Evolutionary conservation across 306 rosid species (phyloP), one percentile per base, ranked within the genome.

Genomic region (Vigna angularis): DNA sequence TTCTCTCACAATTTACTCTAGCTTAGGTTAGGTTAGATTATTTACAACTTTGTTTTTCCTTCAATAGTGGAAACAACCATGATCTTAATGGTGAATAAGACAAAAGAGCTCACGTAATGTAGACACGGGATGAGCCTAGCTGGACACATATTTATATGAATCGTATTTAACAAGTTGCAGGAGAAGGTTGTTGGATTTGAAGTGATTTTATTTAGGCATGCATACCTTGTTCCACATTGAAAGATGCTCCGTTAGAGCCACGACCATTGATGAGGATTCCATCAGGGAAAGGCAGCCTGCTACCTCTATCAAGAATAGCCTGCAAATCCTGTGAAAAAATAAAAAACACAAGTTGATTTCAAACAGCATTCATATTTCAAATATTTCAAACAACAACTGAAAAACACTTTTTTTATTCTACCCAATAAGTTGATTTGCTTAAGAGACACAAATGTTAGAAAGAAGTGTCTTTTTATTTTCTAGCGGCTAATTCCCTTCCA

Each of bases 221-320:
- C 67, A 24, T 77, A 90, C 98, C 98, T 90, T 95, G 99, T 78
- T 95, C 99, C n/a, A 95, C 97, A 9, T 85, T 89, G 38, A 93
- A 72, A 78, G 89, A 78, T 45, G 87, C 86, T 17, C 91, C 92
- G n/a, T 87, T 88, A 22, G 98, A 76, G 13, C 98, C 99, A 5
- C 99, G 97, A 26, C 99, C 99, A 81, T 95, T 95, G 81, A 95
- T 89, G 15, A 95, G 99, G 73, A 95, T 82, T 53, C 97, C 99
- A 80, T 95, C 99, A 12, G 98, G 90, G 66, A 82, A 83, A 44
- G 91, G 91, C 5, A 93, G 87, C 86, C 78, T 95, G 30, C 66
- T 87, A n/a, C 99, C 99, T 18, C 66, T 17, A 59, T 95, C 99
- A 74, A 93, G 87, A 69, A 84, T 85, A 20, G 81, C 88, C 76